phyloP scores from a whole-genome alignment of 2,329 filamentous ascomycete genomes.

The Graphiopsis chlorocephala region DNA sequence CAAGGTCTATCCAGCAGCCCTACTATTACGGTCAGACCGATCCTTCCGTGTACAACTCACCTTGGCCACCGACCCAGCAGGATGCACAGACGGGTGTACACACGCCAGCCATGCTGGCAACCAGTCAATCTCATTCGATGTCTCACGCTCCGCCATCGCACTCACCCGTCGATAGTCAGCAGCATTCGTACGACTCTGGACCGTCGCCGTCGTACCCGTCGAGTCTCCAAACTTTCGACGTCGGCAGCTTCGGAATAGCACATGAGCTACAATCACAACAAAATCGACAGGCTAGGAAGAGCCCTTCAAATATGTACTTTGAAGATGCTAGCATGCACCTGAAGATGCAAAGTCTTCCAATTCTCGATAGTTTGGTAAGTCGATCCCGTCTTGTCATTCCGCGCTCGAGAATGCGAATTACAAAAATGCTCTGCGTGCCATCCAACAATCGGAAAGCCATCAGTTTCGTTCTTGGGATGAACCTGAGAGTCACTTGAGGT shows the following conservation, averaged over 20 bases:
- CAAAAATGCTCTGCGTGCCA: not conserved
- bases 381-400: too few species aligned
- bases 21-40: slow-evolving; percentile 30
- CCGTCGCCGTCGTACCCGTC: slow-evolving; percentile 6
- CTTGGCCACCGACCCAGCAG: slow-evolving; percentile 23
- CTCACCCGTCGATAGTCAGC: not conserved
- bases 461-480: not conserved
- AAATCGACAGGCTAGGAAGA: slow-evolving; percentile 1
- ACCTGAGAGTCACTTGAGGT: not conserved
- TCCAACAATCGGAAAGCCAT: not conserved
- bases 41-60: slow-evolving; percentile 25
- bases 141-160: slow-evolving; percentile 6
- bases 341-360: slow-evolving; percentile 59
- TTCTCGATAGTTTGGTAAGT: slow-evolving; percentile 60
- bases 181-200: not conserved
- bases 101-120: not conserved
- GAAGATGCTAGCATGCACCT: slow-evolving; percentile 47
- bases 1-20: slow-evolving; percentile 23
- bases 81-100: slow-evolving; percentile 1
- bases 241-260: not conserved
- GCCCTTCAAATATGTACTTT: slow-evolving; percentile 27
- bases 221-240: slow-evolving; percentile 3
- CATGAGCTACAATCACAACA: slow-evolving; percentile 12
- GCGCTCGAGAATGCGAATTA: not conserved
- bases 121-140: slow-evolving; percentile 1